Percentiles rank a stretch among this genome's conserved stretches.
These are phyloP conservation scores for Yarrowia sp. DNA, from an alignment of 805 yeast genomes.

Conservation along the genomic window DNA sequence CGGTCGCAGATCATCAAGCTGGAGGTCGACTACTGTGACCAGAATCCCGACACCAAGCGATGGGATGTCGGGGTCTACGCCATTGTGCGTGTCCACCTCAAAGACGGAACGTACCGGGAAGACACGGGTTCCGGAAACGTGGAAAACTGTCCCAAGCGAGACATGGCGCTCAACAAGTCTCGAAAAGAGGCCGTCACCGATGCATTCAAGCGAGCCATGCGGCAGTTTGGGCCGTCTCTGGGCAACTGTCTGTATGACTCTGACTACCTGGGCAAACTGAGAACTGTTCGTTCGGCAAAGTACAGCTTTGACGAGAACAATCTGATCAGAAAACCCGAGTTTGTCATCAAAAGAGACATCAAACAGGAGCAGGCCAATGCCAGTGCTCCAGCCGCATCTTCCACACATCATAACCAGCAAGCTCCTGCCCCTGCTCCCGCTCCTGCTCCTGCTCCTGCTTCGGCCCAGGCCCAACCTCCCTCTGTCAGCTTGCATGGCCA, in stretches of 20 bases:
- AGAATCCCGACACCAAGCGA: conserved; percentile 42
- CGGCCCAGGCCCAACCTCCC: neutral
- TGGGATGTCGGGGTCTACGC: conserved; percentile 47
- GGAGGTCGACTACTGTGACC: conserved; percentile 60
- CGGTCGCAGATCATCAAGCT: conserved; percentile 63
- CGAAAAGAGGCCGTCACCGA: conserved; percentile 87
- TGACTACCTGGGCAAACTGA: conserved; percentile 45
- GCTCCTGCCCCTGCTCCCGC: neutral
- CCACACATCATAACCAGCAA: neutral
- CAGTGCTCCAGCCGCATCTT: neutral
- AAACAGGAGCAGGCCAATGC: conserved; percentile 5
- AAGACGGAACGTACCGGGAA: conserved; percentile 83
- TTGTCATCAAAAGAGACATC: conserved; percentile 13
- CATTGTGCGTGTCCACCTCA: conserved; percentile 69
- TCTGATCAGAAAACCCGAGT: conserved; percentile 34
- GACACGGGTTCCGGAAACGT: conserved; percentile 77
- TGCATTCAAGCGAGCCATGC: conserved; percentile 77
- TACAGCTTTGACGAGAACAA: conserved; percentile 22
- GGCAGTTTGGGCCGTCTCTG: conserved; percentile 79
- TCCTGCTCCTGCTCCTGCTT: neutral
- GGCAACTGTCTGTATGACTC: conserved; percentile 57
- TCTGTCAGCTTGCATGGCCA: conserved; percentile 5
- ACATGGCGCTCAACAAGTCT: conserved; percentile 79
- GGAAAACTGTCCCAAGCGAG: conserved; percentile 59
- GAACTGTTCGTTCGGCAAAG: conserved; percentile 39